phyloP scores from a whole-genome alignment of 495 filamentous ascomycete genomes.

The Neurospora sublineolata region DNA sequence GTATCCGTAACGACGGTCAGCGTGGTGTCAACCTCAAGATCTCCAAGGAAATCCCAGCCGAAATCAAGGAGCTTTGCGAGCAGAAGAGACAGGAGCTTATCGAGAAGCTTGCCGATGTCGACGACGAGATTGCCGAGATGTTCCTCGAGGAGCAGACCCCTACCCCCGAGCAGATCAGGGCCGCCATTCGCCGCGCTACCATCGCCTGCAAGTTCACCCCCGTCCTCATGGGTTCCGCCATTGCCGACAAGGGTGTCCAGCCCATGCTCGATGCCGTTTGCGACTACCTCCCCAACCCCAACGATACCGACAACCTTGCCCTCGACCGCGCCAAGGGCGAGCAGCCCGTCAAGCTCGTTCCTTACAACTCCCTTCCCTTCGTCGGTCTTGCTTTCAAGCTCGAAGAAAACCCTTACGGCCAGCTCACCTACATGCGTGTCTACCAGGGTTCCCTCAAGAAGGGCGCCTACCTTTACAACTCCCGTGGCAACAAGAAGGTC shows the following conservation, averaged over 20 bases:
- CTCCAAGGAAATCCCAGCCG: slow-evolving; percentile 68
- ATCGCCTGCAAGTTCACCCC: slow-evolving; percentile 85
- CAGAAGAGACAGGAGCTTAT: slow-evolving; percentile 78
- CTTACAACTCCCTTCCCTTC: slow-evolving; percentile 86
- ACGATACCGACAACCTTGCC: slow-evolving; percentile 80
- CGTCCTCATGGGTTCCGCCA: slow-evolving; percentile 89
- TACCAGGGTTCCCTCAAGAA: slow-evolving; percentile 91
- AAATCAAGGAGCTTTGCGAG: slow-evolving; percentile 58
- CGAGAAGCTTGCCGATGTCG: slow-evolving; percentile 92
- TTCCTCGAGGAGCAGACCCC: slow-evolving; percentile 82
- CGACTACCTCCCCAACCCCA: slow-evolving; percentile 90
- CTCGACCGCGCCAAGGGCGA: slow-evolving; percentile 74
- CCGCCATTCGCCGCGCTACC: slow-evolving; percentile 81
- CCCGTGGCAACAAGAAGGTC: slow-evolving; percentile 87
- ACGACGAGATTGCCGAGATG: slow-evolving; percentile 95
- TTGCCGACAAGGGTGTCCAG: slow-evolving; percentile 91
- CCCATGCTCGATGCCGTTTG: slow-evolving; percentile 95
- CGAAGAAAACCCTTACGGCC: slow-evolving; percentile 97
- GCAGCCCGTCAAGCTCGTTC: slow-evolving; percentile 68
- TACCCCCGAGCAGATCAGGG: slow-evolving; percentile 67
- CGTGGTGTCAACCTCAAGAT: slow-evolving; percentile 60
- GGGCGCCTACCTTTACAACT: slow-evolving; percentile 84
- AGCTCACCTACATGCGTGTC: slow-evolving; percentile 96
- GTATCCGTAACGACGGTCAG: slow-evolving; percentile 79
- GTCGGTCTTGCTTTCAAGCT: slow-evolving; percentile 98